Evolutionary conservation across 2,329 filamentous ascomycete genomes (phyloP).

Genomic region (Colletotrichum tropicale): DNA sequence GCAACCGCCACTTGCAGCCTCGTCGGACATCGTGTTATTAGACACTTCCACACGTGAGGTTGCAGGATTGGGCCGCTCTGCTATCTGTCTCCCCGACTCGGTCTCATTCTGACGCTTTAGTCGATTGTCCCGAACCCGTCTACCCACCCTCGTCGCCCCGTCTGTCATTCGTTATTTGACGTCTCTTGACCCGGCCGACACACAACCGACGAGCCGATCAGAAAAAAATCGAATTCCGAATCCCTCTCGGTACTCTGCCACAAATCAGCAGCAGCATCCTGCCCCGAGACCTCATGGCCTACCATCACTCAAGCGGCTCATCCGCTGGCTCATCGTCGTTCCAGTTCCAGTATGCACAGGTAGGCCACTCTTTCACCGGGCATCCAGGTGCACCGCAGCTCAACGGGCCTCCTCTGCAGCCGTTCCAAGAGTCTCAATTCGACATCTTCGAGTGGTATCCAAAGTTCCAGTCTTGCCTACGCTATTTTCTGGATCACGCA

Average conservation of each 20-base stretch:
- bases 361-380: slow-evolving; percentile 14
- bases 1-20: background rate
- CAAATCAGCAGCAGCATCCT: background rate
- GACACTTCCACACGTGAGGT: slow-evolving; percentile 1
- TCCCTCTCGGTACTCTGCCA: background rate
- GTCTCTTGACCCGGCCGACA: background rate
- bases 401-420: slow-evolving; percentile 33
- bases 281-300: slow-evolving; percentile 14
- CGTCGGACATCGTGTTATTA: slow-evolving; percentile 17
- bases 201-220: background rate
- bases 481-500: slow-evolving; percentile 90
- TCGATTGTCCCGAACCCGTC: background rate
- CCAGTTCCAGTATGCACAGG: slow-evolving; percentile 20
- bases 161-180: background rate
- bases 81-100: background rate
- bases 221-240: background rate
- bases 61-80: background rate
- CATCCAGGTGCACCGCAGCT: background rate
- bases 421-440: slow-evolving; percentile 58
- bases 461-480: slow-evolving; percentile 86
- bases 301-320: background rate
- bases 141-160: background rate
- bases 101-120: background rate
- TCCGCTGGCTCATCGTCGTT: slow-evolving; percentile 10
- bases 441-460: slow-evolving; percentile 94